These are phyloP conservation scores for Auxenochlorella pyrenoidosa DNA, from an alignment of 139 green algal genomes.

Conservation along the genomic window DNA sequence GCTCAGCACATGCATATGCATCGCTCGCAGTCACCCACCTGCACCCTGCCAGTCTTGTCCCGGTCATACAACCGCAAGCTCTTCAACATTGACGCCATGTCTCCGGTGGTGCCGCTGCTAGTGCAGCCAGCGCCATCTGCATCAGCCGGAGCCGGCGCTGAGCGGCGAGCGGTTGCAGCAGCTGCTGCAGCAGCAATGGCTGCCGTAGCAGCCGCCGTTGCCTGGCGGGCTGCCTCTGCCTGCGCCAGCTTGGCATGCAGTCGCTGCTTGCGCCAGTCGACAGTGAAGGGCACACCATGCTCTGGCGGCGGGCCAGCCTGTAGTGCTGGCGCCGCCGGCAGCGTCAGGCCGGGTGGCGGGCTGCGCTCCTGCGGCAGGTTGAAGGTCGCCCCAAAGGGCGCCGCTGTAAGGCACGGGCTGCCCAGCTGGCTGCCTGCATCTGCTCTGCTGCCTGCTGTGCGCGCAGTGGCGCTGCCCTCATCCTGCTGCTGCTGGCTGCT, in stretches of 20 bases:
- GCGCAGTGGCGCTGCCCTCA: not conserved
- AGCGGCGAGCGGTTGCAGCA: not conserved
- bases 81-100: conserved; percentile 2
- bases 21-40: too few species aligned
- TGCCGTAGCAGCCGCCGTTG: not conserved
- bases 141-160: too few species aligned
- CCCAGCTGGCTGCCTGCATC: not conserved
- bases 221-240: not conserved
- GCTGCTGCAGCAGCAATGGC: conserved; percentile 8
- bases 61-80: conserved; percentile 2
- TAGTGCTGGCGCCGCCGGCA: not conserved
- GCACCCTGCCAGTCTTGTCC: conserved; percentile 12
- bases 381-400: not conserved
- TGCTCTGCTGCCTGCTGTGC: not conserved
- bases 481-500: not conserved
- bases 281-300: not conserved
- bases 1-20: too few species aligned
- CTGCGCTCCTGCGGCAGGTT: not conserved
- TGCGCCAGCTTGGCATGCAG: not conserved
- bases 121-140: not conserved
- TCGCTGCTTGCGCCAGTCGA: conserved; percentile 6
- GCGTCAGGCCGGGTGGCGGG: not conserved
- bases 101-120: not conserved
- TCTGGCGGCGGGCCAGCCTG: not conserved
- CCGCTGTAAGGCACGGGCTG: not conserved